Base-by-base conservation (phyloP, 1,139 yeast species). In the Saccharomycopsis hybrid region DNA sequence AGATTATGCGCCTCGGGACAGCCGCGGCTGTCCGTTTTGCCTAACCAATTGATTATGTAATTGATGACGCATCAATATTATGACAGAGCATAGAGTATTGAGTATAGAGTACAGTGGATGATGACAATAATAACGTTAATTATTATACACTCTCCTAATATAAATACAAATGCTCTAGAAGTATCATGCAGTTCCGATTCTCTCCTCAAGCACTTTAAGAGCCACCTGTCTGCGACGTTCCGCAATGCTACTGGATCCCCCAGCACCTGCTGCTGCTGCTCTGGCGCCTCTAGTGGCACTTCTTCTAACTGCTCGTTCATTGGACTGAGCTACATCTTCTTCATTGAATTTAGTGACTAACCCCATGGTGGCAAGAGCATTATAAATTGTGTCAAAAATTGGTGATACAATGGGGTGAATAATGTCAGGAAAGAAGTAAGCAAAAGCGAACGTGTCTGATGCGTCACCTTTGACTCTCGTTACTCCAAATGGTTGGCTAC, bases 211-310 rank as follows among this genome's bases (percentile, higher is more conserved):
- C 30, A 87, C 92, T 60, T 85, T 85, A 52, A 88, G 67, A 0
- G 96, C 96, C 45, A 88, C 79, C 58, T 85, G 92, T 64, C 95
- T 76, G 65, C 96, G 76, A 63, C 96, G 77, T 61, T 88, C 96
- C 18, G 92, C 90, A 3, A 78, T 82, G 44, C 85, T 76, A 61
- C 67, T 56, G 9, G 56, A 42, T n/a, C 52, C 30, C 42, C 49
- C 48, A 30, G 48, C 40, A 44, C 38, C 33, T 36, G 61, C 55
- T n/a, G n/a, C n/a, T n/a, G n/a, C n/a, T n/a, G n/a, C n/a, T n/a
- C n/a, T n/a, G 41, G 49, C 31, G 41, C 46, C 47, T 32, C 45
- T 42, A 36, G 43, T 13, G 27, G 76, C 67, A 71, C 70, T 66
- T 72, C 85, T 69, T 68, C 80, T 58, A 32, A 67, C 69, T 2